Evolutionary conservation across 2,329 filamentous ascomycete genomes (phyloP).

Genomic region (Endocalyx cinctus): DNA sequence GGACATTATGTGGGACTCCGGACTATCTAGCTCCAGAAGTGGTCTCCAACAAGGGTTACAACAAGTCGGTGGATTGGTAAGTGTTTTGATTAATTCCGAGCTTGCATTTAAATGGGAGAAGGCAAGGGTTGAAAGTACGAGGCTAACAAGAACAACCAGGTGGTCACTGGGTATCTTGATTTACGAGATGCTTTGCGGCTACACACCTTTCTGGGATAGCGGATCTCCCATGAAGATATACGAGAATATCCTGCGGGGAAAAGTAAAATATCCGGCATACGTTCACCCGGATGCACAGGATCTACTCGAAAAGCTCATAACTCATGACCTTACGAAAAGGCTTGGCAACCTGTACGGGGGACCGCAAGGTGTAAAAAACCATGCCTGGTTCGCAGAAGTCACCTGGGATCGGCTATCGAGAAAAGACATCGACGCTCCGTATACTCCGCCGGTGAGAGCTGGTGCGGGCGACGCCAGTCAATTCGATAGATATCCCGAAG

Average conservation of each 20-base stretch:
- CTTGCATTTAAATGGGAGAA: too few species aligned
- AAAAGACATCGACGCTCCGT: slow-evolving; percentile 97
- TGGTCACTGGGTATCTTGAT: slow-evolving; percentile 98
- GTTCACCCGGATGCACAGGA: slow-evolving; percentile 93
- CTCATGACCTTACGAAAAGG: slow-evolving; percentile 88
- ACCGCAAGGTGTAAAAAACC: slow-evolving; percentile 86
- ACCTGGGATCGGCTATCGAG: slow-evolving; percentile 92
- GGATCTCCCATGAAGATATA: slow-evolving; percentile 99
- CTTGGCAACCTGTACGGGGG: slow-evolving; percentile 91
- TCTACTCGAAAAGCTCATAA: slow-evolving; percentile 87
- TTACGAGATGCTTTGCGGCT: slow-evolving; percentile 99
- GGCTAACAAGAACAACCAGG: slow-evolving; percentile 45
- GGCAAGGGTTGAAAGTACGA: too few species aligned
- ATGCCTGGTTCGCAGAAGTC: slow-evolving; percentile 95
- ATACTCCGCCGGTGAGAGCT: slow-evolving; percentile 91
- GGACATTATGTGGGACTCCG: slow-evolving; percentile 95
- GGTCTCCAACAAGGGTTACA: slow-evolving; percentile 98
- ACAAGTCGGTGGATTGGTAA: slow-evolving; percentile 98
- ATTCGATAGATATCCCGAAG: slow-evolving; percentile 97
- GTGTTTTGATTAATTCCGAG: too few species aligned
- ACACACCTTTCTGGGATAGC: slow-evolving; percentile 98
- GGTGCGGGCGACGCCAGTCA: slow-evolving; percentile 93
- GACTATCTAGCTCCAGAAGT: slow-evolving; percentile 98
- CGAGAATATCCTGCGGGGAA: slow-evolving; percentile 95
- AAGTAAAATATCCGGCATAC: slow-evolving; percentile 94